Conservation (phyloP, 495 filamentous ascomycete genomes). For the Glarea lozoyensis region DNA sequence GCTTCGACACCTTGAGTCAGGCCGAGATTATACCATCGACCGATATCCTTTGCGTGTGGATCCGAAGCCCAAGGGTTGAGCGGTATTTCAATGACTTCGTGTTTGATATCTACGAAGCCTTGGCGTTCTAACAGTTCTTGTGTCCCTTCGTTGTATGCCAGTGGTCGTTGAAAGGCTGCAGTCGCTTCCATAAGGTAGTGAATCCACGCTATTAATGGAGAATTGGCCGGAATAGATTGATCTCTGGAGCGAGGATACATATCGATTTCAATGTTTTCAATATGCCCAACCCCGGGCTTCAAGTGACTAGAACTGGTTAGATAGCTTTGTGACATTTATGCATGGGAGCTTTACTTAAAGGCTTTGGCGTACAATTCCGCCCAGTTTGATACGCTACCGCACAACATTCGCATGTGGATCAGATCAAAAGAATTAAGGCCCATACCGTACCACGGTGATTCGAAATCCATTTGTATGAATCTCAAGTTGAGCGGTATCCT, state of each 20-base stretch:
- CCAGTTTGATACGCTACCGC: constrained; percentile 76
- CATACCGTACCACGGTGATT: constrained; percentile 64
- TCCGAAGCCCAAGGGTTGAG: constrained; percentile 73
- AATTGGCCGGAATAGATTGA: constrained; percentile 42
- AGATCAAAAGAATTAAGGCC: constrained; percentile 74
- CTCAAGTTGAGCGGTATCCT: constrained; percentile 65
- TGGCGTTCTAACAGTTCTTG: constrained; percentile 53
- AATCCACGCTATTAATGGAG: constrained; percentile 56
- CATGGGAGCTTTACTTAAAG: constrained; percentile 39
- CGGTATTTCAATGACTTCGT: constrained; percentile 63
- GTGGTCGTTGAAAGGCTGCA: constrained; percentile 48
- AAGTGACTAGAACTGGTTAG: constrained; percentile 47
- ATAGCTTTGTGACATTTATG: constrained; percentile 1
- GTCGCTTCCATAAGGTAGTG: constrained; percentile 63
- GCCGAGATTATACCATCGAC: constrained; percentile 79
- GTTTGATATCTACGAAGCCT: constrained; percentile 78
- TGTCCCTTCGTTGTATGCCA: constrained; percentile 57
- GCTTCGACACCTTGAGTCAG: constrained; percentile 65
- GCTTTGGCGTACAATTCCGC: constrained; percentile 60
- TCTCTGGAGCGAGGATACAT: constrained; percentile 71
- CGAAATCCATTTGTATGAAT: constrained; percentile 69
- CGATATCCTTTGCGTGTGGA: constrained; percentile 57
- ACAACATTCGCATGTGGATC: constrained; percentile 75
- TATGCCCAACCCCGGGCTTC: constrained; percentile 62
- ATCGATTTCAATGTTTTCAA: constrained; percentile 95